phyloP scores from a whole-genome alignment of 176 grass and related monocot species.

The Sorghum bicolor region DNA sequence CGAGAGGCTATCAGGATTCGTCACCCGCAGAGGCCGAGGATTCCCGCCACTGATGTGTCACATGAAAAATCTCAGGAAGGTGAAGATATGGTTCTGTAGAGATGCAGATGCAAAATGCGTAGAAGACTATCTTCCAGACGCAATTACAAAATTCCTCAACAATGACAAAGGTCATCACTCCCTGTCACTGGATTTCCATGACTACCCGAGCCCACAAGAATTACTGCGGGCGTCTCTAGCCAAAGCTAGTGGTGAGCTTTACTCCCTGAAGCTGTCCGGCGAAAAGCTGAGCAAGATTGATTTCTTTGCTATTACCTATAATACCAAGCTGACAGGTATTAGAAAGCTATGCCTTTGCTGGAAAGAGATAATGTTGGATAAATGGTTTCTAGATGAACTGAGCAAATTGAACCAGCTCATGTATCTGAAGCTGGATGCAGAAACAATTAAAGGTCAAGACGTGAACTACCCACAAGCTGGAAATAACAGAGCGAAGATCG shows the following conservation, averaged over 20 bases:
- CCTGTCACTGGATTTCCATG: background rate
- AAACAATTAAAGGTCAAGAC: background rate
- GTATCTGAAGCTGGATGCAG: constrained; percentile 3
- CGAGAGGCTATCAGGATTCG: background rate
- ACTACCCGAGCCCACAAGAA: background rate
- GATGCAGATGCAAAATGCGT: background rate
- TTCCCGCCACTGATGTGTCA: background rate
- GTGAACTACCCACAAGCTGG: too few relatives aligned
- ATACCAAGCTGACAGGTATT: background rate
- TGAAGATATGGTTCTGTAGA: background rate
- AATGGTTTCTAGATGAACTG: background rate
- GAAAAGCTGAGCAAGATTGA: background rate
- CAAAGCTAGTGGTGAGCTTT: background rate
- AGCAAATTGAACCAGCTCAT: background rate
- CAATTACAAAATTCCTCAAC: background rate
- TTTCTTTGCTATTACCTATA: background rate
- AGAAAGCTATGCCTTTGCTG: background rate
- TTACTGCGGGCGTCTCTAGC: background rate
- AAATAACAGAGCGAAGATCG: background rate
- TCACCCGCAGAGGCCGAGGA: background rate
- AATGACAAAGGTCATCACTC: background rate
- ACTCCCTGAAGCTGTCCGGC: background rate
- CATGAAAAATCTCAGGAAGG: background rate
- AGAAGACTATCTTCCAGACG: background rate
- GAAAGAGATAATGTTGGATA: background rate